phyloP scores from a whole-genome alignment of 2,329 filamentous ascomycete genomes.

The Neopestalotiopsis sp. region DNA sequence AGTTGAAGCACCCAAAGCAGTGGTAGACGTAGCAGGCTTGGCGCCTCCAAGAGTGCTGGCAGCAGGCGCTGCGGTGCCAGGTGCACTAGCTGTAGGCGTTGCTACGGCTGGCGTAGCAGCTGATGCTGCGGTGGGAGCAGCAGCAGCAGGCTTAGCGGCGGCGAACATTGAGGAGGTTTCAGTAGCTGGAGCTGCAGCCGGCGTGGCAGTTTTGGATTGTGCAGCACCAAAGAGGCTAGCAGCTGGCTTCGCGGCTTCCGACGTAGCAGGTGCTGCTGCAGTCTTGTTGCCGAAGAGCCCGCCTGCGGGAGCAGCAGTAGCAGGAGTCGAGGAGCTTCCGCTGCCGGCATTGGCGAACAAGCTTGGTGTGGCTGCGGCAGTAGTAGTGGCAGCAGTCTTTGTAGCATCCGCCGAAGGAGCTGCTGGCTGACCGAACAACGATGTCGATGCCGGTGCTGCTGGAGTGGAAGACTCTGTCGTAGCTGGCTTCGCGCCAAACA shows the following conservation, averaged over 20 bases:
- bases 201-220: constrained; percentile 23
- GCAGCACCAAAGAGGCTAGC: constrained; percentile 38
- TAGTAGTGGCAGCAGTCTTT: not conserved
- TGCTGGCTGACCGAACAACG: constrained; percentile 10
- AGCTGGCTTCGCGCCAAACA: constrained; percentile 34
- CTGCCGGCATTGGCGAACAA: constrained; percentile 22
- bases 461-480: constrained; percentile 18
- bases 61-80: constrained; percentile 33
- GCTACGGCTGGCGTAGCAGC: constrained; percentile 23
- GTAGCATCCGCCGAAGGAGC: constrained; percentile 1
- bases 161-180: constrained; percentile 17
- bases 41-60: constrained; percentile 35
- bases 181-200: constrained; percentile 22
- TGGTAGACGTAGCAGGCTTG: constrained; percentile 34
- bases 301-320: constrained; percentile 24
- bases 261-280: constrained; percentile 23
- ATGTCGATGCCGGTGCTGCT: constrained; percentile 20
- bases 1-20: constrained; percentile 71
- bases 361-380: constrained; percentile 16
- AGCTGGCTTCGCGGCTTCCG: constrained; percentile 34
- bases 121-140: constrained; percentile 13
- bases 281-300: constrained; percentile 31
- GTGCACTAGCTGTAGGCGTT: not conserved
- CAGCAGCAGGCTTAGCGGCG: constrained; percentile 32
- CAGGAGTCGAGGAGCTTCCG: constrained; percentile 28